Conservation (phyloP, 2,329 filamentous ascomycete genomes). For the Macrophomina pseudophaseolina region DNA sequence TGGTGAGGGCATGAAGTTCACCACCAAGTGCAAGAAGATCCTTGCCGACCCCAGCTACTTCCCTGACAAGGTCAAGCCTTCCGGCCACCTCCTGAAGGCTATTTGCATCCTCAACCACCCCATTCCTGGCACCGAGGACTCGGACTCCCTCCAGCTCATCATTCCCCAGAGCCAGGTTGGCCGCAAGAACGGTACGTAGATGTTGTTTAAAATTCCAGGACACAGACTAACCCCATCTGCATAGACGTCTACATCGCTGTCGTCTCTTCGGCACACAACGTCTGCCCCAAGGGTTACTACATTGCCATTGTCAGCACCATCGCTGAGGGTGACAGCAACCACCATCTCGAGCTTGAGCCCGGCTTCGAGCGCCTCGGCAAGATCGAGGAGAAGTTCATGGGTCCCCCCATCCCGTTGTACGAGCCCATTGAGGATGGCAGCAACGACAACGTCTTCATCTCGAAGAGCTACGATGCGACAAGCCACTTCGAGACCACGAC, state of each 20-base stretch:
- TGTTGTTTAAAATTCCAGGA: no score
- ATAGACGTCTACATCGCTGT: constrained; percentile 95
- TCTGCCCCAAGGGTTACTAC: constrained; percentile 99
- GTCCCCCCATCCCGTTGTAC: constrained; percentile 89
- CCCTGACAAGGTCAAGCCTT: constrained; percentile 82
- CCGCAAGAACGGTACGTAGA: constrained; percentile 82
- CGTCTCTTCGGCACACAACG: constrained; percentile 94
- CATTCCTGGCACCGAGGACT: constrained; percentile 83
- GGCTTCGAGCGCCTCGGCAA: constrained; percentile 90
- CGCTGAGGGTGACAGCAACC: constrained; percentile 87
- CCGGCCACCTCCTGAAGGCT: constrained; percentile 89
- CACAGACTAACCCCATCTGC: constrained; percentile 26
- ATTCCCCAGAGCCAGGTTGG: constrained; percentile 97
- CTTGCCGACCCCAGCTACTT: constrained; percentile 98
- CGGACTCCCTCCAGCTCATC: constrained; percentile 91
- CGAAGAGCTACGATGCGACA: constrained; percentile 97
- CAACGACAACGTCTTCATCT: constrained; percentile 94
- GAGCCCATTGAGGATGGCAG: constrained; percentile 83
- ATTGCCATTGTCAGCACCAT: constrained; percentile 98
- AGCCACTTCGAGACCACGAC: constrained; percentile 95
- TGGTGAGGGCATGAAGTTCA: constrained; percentile 81
- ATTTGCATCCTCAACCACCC: constrained; percentile 98
- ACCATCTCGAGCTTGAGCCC: constrained; percentile 91
- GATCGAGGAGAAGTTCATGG: constrained; percentile 98
- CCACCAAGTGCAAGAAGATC: constrained; percentile 95